Percentiles rank a stretch among this genome's conserved stretches.
phyloP scores from a whole-genome alignment of 805 yeast species.

The Blastobotrys americana region DNA sequence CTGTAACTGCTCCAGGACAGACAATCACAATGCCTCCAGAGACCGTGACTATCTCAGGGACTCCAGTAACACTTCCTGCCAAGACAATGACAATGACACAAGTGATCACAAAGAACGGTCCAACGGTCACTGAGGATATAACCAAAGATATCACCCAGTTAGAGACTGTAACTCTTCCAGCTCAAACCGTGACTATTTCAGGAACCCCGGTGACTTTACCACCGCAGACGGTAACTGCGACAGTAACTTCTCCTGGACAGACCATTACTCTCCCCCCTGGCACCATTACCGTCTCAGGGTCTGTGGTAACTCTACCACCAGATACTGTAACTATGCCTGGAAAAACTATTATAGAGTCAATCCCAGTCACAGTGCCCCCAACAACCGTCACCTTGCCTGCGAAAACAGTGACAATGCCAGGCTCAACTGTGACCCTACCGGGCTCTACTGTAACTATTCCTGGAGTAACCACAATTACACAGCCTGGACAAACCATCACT shows the following conservation, averaged over 20 bases:
- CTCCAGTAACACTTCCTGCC: slow-evolving; percentile 7
- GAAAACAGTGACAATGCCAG: slow-evolving; percentile 18
- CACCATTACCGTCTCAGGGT: not conserved
- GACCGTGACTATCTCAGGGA: slow-evolving; percentile 12
- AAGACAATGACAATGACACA: slow-evolving; percentile 11
- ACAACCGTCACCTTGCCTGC: slow-evolving; percentile 13
- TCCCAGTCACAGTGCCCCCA: slow-evolving; percentile 15
- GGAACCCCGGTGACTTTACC: slow-evolving; percentile 9
- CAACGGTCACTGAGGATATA: not conserved
- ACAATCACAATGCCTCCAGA: slow-evolving; percentile 8
- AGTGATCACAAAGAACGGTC: slow-evolving; percentile 2
- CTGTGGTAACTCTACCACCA: not conserved
- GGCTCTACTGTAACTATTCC: slow-evolving; percentile 10
- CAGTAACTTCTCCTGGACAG: slow-evolving; percentile 9
- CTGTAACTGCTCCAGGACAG: slow-evolving; percentile 19
- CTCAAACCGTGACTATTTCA: slow-evolving; percentile 18
- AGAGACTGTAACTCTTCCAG: not conserved
- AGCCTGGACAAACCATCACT: slow-evolving; percentile 18
- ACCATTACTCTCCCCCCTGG: slow-evolving; percentile 5
- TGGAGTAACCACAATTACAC: slow-evolving; percentile 17
- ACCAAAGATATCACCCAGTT: not conserved
- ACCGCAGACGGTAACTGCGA: slow-evolving; percentile 8
- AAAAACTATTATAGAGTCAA: not conserved
- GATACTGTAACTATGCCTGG: slow-evolving; percentile 5
- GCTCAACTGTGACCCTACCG: slow-evolving; percentile 9